Conservation (phyloP, 805 yeast genomes). For the Barnettozyma populi region DNA sequence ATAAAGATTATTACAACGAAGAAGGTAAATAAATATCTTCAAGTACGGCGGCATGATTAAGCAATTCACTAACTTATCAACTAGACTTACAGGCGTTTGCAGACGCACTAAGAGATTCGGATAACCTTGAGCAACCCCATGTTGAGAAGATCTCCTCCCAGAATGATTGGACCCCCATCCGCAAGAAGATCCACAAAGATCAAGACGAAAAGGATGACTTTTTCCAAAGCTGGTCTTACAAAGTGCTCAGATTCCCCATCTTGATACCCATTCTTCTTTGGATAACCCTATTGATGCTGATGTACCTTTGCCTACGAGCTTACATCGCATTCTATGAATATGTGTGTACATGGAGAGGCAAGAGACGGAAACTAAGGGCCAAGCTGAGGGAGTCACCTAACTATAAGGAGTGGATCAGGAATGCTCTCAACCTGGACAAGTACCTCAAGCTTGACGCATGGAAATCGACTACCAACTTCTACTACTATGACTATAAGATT, state of each 20-base stretch:
- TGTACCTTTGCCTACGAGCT: conserved; percentile 49
- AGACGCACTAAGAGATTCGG: conserved; percentile 26
- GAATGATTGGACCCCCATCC: conserved; percentile 44
- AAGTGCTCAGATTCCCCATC: conserved; percentile 61
- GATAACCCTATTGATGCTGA: conserved; percentile 42
- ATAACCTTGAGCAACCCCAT: conserved; percentile 10
- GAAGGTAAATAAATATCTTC: conserved; percentile 23
- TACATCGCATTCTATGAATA: conserved; percentile 62
- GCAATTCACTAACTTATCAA: neutral
- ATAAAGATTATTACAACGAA: conserved; percentile 28
- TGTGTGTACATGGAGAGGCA: conserved; percentile 55
- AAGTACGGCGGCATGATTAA: no score
- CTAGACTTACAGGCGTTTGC: conserved; percentile 33
- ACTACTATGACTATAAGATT: conserved; percentile 64
- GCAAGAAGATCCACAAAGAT: conserved; percentile 16
- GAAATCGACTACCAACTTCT: conserved; percentile 55
- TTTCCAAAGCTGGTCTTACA: conserved; percentile 36
- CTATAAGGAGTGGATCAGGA: conserved; percentile 58
- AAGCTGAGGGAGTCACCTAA: conserved; percentile 42
- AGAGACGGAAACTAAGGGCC: conserved; percentile 43
- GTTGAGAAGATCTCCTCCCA: conserved; percentile 35
- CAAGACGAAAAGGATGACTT: conserved; percentile 21
- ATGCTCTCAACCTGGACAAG: conserved; percentile 54
- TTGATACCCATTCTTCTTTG: conserved; percentile 47
- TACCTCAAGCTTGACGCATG: conserved; percentile 57